phyloP scores from a whole-genome alignment of 2,329 filamentous ascomycete genomes.

The Dryadomyces quercivorus region DNA sequence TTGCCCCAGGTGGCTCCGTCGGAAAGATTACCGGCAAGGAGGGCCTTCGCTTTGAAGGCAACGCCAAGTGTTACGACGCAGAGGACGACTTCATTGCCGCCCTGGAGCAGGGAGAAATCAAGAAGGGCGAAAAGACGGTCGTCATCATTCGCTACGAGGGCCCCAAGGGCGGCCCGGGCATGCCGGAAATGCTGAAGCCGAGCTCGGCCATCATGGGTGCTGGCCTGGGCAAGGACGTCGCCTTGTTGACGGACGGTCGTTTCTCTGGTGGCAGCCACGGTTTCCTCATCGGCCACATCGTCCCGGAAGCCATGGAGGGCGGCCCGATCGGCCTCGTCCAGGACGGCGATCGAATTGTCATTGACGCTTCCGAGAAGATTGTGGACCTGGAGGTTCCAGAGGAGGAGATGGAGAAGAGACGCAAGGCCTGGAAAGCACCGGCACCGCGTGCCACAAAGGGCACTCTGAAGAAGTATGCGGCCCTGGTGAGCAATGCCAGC shows the following conservation, averaged over 20 bases:
- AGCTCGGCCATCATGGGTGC: conserved; percentile 87
- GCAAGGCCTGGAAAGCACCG: conserved; percentile 50
- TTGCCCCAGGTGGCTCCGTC: conserved; percentile 76
- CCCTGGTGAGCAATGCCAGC: conserved; percentile 45
- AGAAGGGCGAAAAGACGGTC: conserved; percentile 77
- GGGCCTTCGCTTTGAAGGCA: conserved; percentile 70
- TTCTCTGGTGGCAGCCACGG: conserved; percentile 77
- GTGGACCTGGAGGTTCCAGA: conserved; percentile 56
- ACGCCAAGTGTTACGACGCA: conserved; percentile 72
- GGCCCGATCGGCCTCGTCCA: conserved; percentile 74
- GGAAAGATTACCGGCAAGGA: conserved; percentile 95
- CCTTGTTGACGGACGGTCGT: conserved; percentile 61
- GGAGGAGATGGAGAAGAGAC: conserved; percentile 47
- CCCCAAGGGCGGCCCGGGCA: conserved; percentile 84
- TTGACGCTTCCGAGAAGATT: conserved; percentile 65
- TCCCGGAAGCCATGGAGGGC: conserved; percentile 75
- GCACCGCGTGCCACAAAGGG: conserved; percentile 46
- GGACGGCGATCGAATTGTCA: conserved; percentile 70
- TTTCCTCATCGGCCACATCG: conserved; percentile 79
- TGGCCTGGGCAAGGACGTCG: conserved; percentile 63
- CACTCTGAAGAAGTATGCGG: conserved; percentile 59
- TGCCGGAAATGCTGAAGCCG: conserved; percentile 94
- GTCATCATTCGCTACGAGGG: conserved; percentile 89
- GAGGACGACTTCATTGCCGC: conserved; percentile 71
- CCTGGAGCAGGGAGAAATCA: conserved; percentile 65